Evolutionary conservation across 1,284 basidiomycete genomes (phyloP).

Genomic region (Cryptococcus sp.): DNA sequence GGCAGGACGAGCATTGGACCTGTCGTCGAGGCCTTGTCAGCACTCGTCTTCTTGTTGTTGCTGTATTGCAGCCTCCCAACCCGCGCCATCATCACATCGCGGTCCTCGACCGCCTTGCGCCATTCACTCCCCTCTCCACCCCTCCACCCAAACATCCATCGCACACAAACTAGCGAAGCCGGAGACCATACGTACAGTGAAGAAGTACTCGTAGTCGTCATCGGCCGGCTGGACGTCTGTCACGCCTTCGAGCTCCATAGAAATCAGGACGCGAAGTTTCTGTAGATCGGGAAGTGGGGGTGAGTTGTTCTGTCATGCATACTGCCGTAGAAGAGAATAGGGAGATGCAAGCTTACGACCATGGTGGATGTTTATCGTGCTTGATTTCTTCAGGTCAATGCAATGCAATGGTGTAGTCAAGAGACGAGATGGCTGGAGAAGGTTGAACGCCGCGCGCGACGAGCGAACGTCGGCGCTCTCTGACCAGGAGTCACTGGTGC

Average conservation of each 20-base stretch:
- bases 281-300: slow-evolving; percentile 7
- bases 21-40: slow-evolving; percentile 9
- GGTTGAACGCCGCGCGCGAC: too few relatives aligned
- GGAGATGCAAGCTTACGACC: neutral
- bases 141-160: neutral
- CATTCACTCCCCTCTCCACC: neutral
- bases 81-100: too few relatives aligned
- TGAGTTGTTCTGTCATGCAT: too few relatives aligned
- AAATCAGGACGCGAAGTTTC: slow-evolving; percentile 47
- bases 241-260: slow-evolving; percentile 49
- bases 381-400: too few relatives aligned
- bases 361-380: neutral
- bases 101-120: neutral
- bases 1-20: slow-evolving; percentile 46
- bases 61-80: too few relatives aligned
- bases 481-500: too few relatives aligned
- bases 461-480: too few relatives aligned
- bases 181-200: slow-evolving; percentile 37
- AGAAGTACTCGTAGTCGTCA: slow-evolving; percentile 46
- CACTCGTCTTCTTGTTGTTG: too few relatives aligned
- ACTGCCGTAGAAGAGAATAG: neutral
- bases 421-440: neutral
- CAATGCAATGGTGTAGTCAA: neutral
- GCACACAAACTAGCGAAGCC: neutral
- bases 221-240: slow-evolving; percentile 40